Percentiles rank a stretch among this genome's conserved stretches.
phyloP scores from a whole-genome alignment of 306 rosid species.

The Cicer arietinum region DNA sequence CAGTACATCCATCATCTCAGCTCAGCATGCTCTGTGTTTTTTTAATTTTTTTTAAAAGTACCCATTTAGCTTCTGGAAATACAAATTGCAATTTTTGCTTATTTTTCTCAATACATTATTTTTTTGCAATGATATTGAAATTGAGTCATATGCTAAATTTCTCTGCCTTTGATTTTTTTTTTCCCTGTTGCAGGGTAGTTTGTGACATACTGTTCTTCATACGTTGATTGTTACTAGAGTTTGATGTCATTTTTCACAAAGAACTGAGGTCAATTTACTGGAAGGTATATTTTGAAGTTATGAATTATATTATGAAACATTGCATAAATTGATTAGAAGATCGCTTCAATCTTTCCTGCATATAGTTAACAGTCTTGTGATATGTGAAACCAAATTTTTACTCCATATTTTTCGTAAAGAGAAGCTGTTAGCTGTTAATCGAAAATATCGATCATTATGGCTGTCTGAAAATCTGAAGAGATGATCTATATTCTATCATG shows the following conservation, averaged over 20 bases:
- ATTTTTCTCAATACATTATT: neutral
- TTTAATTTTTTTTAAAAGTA: neutral
- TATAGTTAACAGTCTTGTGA: conserved; percentile 18
- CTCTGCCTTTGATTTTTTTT: conserved; percentile 12
- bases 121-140: conserved; percentile 31
- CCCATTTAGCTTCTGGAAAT: conserved; percentile 28
- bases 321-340: conserved; percentile 26
- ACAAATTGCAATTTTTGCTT: conserved; percentile 27
- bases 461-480: conserved; percentile 27
- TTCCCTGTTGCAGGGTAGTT: conserved; percentile 57
- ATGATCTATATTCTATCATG: conserved; percentile 7
- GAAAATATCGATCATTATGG: conserved; percentile 8
- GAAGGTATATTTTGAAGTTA: conserved; percentile 34
- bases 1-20: conserved; percentile 7
- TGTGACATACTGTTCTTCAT: conserved; percentile 26
- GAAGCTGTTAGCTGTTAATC: conserved; percentile 18
- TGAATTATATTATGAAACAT: neutral
- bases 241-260: conserved; percentile 30
- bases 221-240: conserved; percentile 36
- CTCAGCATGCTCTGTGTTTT: conserved; percentile 1
- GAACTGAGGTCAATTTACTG: conserved; percentile 35
- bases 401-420: conserved; percentile 6
- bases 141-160: conserved; percentile 41
- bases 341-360: conserved; percentile 3
- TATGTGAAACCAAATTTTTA: conserved; percentile 17